phyloP scores from a whole-genome alignment of 2,329 filamentous ascomycete genomes.

The Ophiostoma sp. region DNA sequence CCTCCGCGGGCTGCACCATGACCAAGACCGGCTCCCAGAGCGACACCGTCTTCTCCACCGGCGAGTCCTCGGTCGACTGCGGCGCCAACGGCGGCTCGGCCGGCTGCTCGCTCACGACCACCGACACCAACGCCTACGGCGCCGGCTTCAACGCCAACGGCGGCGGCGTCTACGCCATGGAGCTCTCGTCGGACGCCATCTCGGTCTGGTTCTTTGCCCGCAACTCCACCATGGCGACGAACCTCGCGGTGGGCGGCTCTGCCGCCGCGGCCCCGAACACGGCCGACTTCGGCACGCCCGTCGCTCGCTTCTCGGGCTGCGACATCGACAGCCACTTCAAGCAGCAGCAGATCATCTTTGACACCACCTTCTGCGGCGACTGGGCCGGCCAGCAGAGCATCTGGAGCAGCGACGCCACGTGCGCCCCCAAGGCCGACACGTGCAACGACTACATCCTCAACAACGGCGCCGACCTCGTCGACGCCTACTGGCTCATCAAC shows the following conservation, averaged over 20 bases:
- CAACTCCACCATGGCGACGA: slow-evolving; percentile 29
- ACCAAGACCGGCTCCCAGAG: slow-evolving; percentile 43
- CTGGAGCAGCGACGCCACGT: slow-evolving; percentile 55
- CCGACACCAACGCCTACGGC: slow-evolving; percentile 54
- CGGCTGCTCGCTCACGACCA: slow-evolving; percentile 56
- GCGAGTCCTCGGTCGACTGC: slow-evolving; percentile 34
- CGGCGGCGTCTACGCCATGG: slow-evolving; percentile 67
- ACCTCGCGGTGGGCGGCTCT: slow-evolving; percentile 40
- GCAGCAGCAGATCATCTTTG: slow-evolving; percentile 69
- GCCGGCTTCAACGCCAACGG: slow-evolving; percentile 63
- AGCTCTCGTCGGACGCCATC: slow-evolving; percentile 70
- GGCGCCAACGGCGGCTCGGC: slow-evolving; percentile 36
- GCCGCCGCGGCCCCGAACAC: slow-evolving; percentile 60
- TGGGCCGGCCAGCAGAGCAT: slow-evolving; percentile 64
- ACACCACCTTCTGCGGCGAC: slow-evolving; percentile 80
- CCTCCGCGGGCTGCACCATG: slow-evolving; percentile 54
- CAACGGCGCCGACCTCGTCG: slow-evolving; percentile 63
- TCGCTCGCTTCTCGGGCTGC: slow-evolving; percentile 65
- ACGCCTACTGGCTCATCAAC: slow-evolving; percentile 75
- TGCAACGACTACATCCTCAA: slow-evolving; percentile 68
- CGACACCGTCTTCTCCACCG: slow-evolving; percentile 40
- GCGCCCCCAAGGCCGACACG: slow-evolving; percentile 53
- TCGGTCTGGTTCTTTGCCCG: slow-evolving; percentile 78
- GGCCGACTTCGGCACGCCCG: slow-evolving; percentile 60
- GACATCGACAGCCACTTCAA: slow-evolving; percentile 65